A percentile compares a stretch with the other conserved stretches of the same genome.
These are phyloP conservation scores for Verticillium zaregamsianum DNA, from an alignment of 2,329 filamentous ascomycete genomes.

Conservation along the genomic window DNA sequence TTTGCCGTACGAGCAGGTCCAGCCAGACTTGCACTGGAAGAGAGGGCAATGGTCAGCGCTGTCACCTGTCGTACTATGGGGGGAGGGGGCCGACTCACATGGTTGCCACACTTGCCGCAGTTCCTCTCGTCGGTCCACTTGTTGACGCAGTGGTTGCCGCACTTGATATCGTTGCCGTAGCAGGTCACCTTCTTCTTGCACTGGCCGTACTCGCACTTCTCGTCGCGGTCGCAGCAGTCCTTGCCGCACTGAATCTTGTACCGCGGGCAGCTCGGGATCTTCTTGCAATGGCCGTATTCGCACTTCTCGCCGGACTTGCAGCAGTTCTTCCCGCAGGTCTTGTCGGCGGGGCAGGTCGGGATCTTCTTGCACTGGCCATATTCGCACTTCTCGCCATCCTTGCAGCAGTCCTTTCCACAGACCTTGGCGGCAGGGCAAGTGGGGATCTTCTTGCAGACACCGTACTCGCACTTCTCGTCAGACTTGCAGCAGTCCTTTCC, in stretches of 20 bases:
- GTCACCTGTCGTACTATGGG: too few relatives aligned
- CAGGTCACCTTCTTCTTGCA: not conserved
- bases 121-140: not conserved
- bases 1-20: not conserved
- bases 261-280: not conserved
- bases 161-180: not conserved
- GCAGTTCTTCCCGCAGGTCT: not conserved
- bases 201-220: not conserved
- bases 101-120: not conserved
- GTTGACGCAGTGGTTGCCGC: not conserved
- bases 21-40: not conserved
- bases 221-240: slow-evolving; percentile 1
- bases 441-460: not conserved
- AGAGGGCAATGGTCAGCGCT: not conserved
- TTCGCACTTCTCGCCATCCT: not conserved
- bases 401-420: not conserved
- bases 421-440: not conserved
- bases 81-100: too few relatives aligned
- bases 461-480: not conserved
- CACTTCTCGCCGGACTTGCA: not conserved
- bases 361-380: not conserved
- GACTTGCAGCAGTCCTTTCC: not conserved
- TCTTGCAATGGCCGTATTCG: not conserved
- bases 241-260: not conserved
- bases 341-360: not conserved